Evolutionary conservation across 1,284 basidiomycete species (phyloP).

Genomic region (Dichomitus squalens): DNA sequence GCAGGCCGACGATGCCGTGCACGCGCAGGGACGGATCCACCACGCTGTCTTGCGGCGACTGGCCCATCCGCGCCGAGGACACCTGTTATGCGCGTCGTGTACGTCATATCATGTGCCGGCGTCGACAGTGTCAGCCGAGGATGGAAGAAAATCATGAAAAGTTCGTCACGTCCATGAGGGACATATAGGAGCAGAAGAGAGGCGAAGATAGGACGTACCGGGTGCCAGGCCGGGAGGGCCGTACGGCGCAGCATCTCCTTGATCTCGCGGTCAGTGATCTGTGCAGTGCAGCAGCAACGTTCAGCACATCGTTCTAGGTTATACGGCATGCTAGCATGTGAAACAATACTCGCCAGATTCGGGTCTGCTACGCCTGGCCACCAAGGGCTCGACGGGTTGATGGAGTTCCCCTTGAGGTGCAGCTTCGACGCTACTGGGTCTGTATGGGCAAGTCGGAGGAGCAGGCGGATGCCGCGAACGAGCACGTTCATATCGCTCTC

Average conservation of each 20-base stretch:
- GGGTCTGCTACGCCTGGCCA: conserved; percentile 31
- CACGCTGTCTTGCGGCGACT: conserved; percentile 14
- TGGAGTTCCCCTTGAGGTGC: conserved; percentile 22
- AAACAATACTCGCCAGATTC: conserved; percentile 18
- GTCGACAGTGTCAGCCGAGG: neutral
- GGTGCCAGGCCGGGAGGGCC: neutral
- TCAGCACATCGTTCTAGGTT: neutral
- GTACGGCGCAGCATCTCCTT: neutral
- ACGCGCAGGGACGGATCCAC: conserved; percentile 27
- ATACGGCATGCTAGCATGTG: neutral
- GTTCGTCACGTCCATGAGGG: neutral
- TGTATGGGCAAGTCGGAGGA: conserved; percentile 28
- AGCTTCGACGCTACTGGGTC: conserved; percentile 33
- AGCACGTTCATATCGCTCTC: conserved; percentile 31
- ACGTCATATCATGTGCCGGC: neutral
- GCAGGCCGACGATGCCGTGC: conserved; percentile 38
- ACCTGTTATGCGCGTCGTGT: conserved; percentile 1
- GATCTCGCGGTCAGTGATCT: neutral
- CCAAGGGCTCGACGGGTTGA: conserved; percentile 21
- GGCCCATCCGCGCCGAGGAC: conserved; percentile 22
- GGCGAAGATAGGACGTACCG: neutral
- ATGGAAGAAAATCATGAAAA: neutral
- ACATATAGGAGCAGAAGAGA: no score
- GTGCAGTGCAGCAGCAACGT: neutral
- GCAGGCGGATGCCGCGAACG: conserved; percentile 31